A percentile compares a stretch with the other conserved stretches of the same genome.
phyloP scores from a whole-genome alignment of 2,329 filamentous ascomycete species.

The Paecilomyces sp. region DNA sequence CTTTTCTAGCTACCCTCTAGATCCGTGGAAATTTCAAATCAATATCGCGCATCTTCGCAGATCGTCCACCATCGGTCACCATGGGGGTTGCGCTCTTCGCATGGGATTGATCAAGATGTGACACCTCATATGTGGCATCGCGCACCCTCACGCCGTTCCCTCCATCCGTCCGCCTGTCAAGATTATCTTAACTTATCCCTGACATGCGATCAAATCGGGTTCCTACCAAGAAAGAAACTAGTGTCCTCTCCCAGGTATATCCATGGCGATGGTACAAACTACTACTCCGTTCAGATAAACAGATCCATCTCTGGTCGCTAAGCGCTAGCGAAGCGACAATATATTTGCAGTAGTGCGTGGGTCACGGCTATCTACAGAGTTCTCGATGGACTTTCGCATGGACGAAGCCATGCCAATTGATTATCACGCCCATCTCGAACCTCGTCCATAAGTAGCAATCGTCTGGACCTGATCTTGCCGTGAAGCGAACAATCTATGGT shows the following conservation, averaged over 20 bases:
- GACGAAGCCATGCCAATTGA: background rate
- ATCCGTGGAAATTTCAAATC: background rate
- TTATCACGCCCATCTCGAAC: background rate
- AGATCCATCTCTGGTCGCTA: background rate
- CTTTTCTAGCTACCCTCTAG: background rate
- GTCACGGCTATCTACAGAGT: background rate
- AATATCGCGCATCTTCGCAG: background rate
- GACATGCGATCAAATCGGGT: background rate
- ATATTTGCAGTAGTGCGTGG: background rate
- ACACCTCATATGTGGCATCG: background rate
- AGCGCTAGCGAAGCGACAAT: background rate
- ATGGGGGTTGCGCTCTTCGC: background rate
- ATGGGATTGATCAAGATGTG: background rate
- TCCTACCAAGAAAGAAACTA: background rate
- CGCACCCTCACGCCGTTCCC: background rate
- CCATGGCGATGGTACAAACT: background rate
- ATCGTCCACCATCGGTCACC: background rate
- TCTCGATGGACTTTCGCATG: background rate
- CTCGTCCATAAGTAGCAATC: no score
- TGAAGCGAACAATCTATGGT: no score
- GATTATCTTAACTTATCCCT: background rate
- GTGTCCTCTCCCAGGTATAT: background rate
- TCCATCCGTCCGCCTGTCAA: background rate
- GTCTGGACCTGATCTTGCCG: no score
- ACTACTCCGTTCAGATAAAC: background rate